Evolutionary conservation across 192 early-diverging fungal genomes (phyloP).

Genomic region (Neocallimastix lanati): DNA sequence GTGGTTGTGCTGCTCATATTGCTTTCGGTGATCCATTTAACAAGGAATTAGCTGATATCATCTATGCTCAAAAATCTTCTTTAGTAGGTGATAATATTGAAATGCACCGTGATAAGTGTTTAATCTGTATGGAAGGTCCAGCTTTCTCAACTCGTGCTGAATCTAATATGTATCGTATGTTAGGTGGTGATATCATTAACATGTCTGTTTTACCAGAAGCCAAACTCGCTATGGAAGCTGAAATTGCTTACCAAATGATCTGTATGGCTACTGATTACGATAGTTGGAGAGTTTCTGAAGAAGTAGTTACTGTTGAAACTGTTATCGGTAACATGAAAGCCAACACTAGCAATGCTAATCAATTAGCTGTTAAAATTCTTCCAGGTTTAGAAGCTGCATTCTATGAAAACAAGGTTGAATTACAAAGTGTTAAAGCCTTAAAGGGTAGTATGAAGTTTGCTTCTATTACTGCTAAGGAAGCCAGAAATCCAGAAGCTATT

Average conservation of each 20-base stretch:
- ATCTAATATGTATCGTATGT: slow-evolving; percentile 84
- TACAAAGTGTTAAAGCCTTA: slow-evolving; percentile 28
- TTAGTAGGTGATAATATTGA: slow-evolving; percentile 18
- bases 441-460: slow-evolving; percentile 69
- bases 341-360: slow-evolving; percentile 69
- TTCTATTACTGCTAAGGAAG: slow-evolving; percentile 61
- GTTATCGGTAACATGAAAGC: slow-evolving; percentile 74
- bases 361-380: slow-evolving; percentile 53
- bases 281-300: slow-evolving; percentile 58
- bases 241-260: slow-evolving; percentile 95
- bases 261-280: slow-evolving; percentile 99
- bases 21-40: slow-evolving; percentile 91
- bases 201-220: slow-evolving; percentile 93
- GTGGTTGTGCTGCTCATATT: slow-evolving; percentile 77
- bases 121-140: slow-evolving; percentile 96
- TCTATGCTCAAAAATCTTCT: slow-evolving; percentile 23
- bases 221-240: slow-evolving; percentile 92
- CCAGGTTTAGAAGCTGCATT: slow-evolving; percentile 50
- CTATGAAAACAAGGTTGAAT: slow-evolving; percentile 24
- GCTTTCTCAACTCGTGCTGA: slow-evolving; percentile 95
- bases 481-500: slow-evolving; percentile 47
- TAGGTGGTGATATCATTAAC: slow-evolving; percentile 90
- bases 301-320: slow-evolving; percentile 65
- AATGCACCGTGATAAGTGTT: slow-evolving; percentile 69
- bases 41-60: slow-evolving; percentile 45